Conservation (phyloP, 192 early-diverging fungal genomes). For the Backusella circina region DNA sequence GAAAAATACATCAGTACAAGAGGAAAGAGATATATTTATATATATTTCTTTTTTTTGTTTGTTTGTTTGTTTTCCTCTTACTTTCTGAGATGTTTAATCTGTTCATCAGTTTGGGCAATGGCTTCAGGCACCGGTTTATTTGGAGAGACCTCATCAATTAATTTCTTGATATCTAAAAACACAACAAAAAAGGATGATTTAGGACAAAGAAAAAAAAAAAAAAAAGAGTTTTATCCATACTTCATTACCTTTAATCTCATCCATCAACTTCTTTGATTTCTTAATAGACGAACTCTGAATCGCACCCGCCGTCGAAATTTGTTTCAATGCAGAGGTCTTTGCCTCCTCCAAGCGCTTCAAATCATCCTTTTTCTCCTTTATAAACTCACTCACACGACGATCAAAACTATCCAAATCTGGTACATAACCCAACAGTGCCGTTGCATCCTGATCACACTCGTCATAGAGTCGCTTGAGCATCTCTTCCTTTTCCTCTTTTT, state of each 20-base stretch:
- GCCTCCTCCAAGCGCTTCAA: neutral
- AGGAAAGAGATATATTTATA: too few species aligned
- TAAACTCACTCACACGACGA: neutral
- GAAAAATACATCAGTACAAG: too few species aligned
- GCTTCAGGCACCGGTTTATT: constrained; percentile 15
- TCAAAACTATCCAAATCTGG: constrained; percentile 6
- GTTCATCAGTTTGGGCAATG: constrained; percentile 27
- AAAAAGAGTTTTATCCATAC: neutral
- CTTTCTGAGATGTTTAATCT: constrained; percentile 29
- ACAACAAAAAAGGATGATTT: neutral
- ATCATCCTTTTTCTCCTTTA: neutral
- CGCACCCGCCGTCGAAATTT: neutral
- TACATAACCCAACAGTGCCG: neutral
- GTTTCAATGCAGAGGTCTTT: neutral
- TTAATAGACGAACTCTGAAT: neutral
- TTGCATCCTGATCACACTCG: constrained; percentile 12
- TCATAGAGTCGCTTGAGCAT: constrained; percentile 15
- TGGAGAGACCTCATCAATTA: neutral
- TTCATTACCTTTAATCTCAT: neutral
- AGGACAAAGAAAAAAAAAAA: neutral
- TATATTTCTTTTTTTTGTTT: neutral
- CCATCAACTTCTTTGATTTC: neutral
- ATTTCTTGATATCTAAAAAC: neutral
- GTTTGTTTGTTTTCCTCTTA: neutral
- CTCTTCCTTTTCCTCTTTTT: constrained; percentile 47